Conservation (phyloP, 208 protist species). For the Trypanosoma cruzi region DNA sequence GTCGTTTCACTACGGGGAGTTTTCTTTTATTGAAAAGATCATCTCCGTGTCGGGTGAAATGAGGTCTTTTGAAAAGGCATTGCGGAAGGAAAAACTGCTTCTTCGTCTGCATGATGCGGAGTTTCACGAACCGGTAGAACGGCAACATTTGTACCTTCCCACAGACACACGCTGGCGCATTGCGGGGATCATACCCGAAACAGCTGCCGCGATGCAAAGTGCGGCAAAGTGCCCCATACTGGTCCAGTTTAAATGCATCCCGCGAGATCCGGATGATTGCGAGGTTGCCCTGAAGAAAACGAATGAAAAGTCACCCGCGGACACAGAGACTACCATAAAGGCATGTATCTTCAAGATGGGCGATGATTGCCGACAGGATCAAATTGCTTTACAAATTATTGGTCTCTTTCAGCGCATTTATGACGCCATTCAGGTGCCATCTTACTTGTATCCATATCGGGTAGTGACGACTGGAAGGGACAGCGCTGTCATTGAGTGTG, state of each 20-base stretch:
- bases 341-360: constrained; percentile 96
- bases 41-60: constrained; percentile 84
- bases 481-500: constrained; percentile 93
- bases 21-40: constrained; percentile 72
- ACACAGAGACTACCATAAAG: constrained; percentile 43
- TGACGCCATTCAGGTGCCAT: constrained; percentile 70
- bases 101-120: constrained; percentile 57
- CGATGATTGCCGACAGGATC: constrained; percentile 95
- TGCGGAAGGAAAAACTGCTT: constrained; percentile 78
- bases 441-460: constrained; percentile 93
- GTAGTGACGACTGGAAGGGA: constrained; percentile 89
- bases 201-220: constrained; percentile 85
- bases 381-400: constrained; percentile 94
- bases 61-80: constrained; percentile 71
- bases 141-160: constrained; percentile 82
- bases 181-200: constrained; percentile 68
- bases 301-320: not conserved
- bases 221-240: constrained; percentile 93
- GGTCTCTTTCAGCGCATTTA: constrained; percentile 87
- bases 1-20: constrained; percentile 74
- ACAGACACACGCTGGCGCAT: constrained; percentile 81
- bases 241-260: constrained; percentile 83
- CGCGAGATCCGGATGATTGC: constrained; percentile 44
- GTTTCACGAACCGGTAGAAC: constrained; percentile 53
- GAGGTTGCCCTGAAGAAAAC: constrained; percentile 10